Base-by-base conservation (phyloP, 2,329 filamentous ascomycete genomes). In the Cucurbitaria berberidis region DNA sequence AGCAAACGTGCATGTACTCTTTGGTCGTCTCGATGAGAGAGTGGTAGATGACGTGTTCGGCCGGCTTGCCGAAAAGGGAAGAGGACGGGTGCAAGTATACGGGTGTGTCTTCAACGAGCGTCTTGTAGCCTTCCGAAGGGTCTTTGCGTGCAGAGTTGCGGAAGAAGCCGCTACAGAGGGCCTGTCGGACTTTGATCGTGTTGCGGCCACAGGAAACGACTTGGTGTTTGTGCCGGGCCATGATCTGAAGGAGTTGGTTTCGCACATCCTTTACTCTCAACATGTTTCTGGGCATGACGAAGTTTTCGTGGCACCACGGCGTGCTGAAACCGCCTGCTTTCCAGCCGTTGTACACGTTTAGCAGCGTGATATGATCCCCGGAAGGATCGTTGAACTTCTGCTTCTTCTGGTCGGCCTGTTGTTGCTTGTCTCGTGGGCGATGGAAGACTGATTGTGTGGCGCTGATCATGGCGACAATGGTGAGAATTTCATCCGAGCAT, bases 301-400 rank as follows among this genome's bases (percentile, higher is more conserved):
- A 99, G 76, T 99, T 97, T 70, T 99, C 96, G 63, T 91, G 93
- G 72, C 95, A 98, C 95, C 95, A 99, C 0, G 93, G 87, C 51
- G 87, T 90, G 44, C 87, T 89, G 77, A 86, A 96, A 6, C 88
- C 88, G 58, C 86, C 89, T 39, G 88, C 83, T 74, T 96, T 96
- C 95, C 95, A 99, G n/a, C 85, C 87, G 69, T 97, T 96, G 80
- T 96, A 99, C 0, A 99, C 93, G 66, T 99, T 99, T 38, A 99
- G 85, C 0, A 98, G 82, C 0, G 95, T 99, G 11, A 99, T 82
- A 69, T 99, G 95, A 70, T 99, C 95, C 46, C 95, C 95, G 51
- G 91, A 87, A 0, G 93, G 90, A 68, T 99, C 95, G 77, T 97
- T 91, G 78, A 99, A 99, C 74, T 97, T 97, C 61, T 92, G 84